These are phyloP conservation scores for Nicotiana attenuata DNA, from an alignment of 257 asterid species.

Conservation along the genomic window DNA sequence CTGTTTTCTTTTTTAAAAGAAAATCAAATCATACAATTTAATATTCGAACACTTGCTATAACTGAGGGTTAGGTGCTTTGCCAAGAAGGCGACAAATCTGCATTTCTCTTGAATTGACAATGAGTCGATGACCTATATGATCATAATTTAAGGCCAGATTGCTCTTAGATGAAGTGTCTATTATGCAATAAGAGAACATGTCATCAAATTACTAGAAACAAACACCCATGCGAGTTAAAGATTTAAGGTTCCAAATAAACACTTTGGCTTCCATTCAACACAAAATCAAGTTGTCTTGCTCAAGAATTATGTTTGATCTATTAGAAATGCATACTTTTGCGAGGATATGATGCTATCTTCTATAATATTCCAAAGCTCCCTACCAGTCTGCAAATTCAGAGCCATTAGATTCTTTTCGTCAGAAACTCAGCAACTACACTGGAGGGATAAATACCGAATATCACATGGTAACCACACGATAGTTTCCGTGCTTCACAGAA, in stretches of 20 bases:
- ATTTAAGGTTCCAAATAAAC: neutral
- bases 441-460: neutral
- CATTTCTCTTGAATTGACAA: neutral
- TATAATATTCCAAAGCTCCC: neutral
- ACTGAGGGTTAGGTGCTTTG: neutral
- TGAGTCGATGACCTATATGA: neutral
- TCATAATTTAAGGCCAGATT: neutral
- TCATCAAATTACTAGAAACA: neutral
- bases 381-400: neutral
- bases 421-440: neutral
- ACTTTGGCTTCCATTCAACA: neutral
- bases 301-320: neutral
- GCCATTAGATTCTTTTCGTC: neutral
- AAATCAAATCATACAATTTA: neutral
- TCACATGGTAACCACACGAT: neutral
- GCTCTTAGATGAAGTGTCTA: neutral
- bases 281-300: neutral
- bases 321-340: neutral
- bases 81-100: neutral
- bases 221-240: neutral
- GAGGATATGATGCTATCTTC: neutral
- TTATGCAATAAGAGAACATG: neutral
- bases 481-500: neutral
- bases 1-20: too few species aligned
- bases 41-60: neutral